A percentile compares a stretch with the other conserved stretches of the same genome.
Conservation (phyloP, 2,329 filamentous ascomycete genomes). For the Fusarium sp. region DNA sequence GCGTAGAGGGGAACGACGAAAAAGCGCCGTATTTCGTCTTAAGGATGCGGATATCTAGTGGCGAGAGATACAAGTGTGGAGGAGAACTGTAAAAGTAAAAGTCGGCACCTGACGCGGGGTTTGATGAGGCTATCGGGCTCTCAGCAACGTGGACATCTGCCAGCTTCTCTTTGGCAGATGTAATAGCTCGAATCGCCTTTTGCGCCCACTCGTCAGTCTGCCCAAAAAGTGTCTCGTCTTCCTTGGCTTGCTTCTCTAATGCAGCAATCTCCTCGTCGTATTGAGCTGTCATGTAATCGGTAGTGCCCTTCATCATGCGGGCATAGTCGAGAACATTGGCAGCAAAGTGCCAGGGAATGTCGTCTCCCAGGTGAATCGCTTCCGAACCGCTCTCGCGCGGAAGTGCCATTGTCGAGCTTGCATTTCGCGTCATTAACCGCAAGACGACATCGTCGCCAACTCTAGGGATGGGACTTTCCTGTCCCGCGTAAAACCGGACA, state of each 20-base stretch:
- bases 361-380: slow-evolving; percentile 71
- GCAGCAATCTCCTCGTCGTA: slow-evolving; percentile 81
- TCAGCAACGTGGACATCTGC: slow-evolving; percentile 52
- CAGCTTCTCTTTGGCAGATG: slow-evolving; percentile 78
- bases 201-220: slow-evolving; percentile 94
- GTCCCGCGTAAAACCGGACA: slow-evolving; percentile 89
- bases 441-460: slow-evolving; percentile 91
- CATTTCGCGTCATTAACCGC: slow-evolving; percentile 81
- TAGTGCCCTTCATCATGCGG: slow-evolving; percentile 91
- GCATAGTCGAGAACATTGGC: slow-evolving; percentile 95
- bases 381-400: slow-evolving; percentile 82
- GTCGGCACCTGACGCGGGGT: slow-evolving; percentile 54
- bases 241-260: slow-evolving; percentile 78
- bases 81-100: slow-evolving; percentile 92
- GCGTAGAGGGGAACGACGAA: slow-evolving; percentile 81
- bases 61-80: slow-evolving; percentile 88
- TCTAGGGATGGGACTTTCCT: slow-evolving; percentile 81
- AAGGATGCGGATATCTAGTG: slow-evolving; percentile 90
- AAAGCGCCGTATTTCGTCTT: slow-evolving; percentile 90
- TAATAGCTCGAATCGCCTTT: slow-evolving; percentile 80
- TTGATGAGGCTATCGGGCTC: slow-evolving; percentile 26
- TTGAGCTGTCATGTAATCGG: slow-evolving; percentile 85
- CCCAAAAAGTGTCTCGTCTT: slow-evolving; percentile 90
- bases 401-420: slow-evolving; percentile 84
- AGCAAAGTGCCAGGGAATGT: slow-evolving; percentile 94